Conservation (phyloP, 306 rosid genomes). For the Inga oerstediana region DNA sequence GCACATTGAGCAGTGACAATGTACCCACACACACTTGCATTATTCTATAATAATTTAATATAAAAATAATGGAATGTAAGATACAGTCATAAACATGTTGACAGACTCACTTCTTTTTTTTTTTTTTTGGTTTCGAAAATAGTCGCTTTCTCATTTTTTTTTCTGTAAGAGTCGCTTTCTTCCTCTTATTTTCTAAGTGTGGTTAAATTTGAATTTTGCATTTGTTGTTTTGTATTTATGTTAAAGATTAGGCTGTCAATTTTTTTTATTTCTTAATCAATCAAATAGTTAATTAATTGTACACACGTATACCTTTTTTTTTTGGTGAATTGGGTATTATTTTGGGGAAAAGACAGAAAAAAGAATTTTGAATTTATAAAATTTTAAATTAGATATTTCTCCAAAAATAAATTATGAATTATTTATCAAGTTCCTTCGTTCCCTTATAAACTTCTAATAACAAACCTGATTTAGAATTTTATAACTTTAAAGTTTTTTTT, state of each 20-base stretch:
- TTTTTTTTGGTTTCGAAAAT: not conserved
- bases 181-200: not conserved
- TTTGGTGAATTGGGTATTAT: not conserved
- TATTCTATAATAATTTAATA: not conserved
- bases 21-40: not conserved
- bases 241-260: not conserved
- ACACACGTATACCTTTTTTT: no score
- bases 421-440: no score
- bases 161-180: not conserved
- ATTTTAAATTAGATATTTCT: no score
- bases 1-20: not conserved
- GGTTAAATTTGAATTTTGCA: not conserved
- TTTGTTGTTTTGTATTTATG: not conserved
- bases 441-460: no score
- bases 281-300: not conserved
- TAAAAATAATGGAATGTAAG: not conserved
- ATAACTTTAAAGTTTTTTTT: no score
- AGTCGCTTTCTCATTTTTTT: not conserved
- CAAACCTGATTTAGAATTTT: no score
- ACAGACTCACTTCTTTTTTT: not conserved
- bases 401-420: no score
- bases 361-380: no score
- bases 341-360: no score
- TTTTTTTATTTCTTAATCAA: not conserved
- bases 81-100: not conserved